These are phyloP conservation scores for Colletotrichum lini DNA, from an alignment of 2,329 filamentous ascomycete species.

Conservation along the genomic window DNA sequence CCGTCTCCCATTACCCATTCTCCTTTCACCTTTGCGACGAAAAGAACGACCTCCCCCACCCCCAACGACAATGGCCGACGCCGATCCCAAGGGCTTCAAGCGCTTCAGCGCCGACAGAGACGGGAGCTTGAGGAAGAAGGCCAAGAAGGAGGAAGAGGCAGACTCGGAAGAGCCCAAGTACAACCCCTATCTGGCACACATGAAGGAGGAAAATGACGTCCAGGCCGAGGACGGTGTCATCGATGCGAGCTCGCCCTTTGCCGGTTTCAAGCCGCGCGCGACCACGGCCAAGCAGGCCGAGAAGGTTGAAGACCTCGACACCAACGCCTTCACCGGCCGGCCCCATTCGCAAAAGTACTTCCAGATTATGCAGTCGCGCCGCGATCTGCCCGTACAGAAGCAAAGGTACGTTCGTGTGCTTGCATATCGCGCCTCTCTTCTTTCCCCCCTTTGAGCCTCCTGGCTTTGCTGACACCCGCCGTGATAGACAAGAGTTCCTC, in stretches of 20 bases:
- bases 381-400: constrained; percentile 90
- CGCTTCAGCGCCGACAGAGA: constrained; percentile 61
- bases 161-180: constrained; percentile 53
- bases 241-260: constrained; percentile 65
- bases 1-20: background rate
- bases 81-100: constrained; percentile 55
- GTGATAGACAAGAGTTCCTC: constrained; percentile 86
- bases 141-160: constrained; percentile 53
- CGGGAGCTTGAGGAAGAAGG: constrained; percentile 60
- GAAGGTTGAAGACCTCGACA: constrained; percentile 82
- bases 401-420: constrained; percentile 74
- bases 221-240: constrained; percentile 46
- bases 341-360: constrained; percentile 89
- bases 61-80: constrained; percentile 56
- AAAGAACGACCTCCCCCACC: background rate
- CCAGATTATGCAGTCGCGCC: constrained; percentile 85
- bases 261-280: constrained; percentile 80
- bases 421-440: background rate
- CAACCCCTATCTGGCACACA: constrained; percentile 95
- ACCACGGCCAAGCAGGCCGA: constrained; percentile 84
- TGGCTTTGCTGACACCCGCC: constrained; percentile 17
- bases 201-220: constrained; percentile 72
- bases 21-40: background rate
- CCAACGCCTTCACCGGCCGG: constrained; percentile 87
- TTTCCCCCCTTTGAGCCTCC: background rate